phyloP scores from a whole-genome alignment of 23 red algal genomes.

The Gracilaria gracilis region DNA sequence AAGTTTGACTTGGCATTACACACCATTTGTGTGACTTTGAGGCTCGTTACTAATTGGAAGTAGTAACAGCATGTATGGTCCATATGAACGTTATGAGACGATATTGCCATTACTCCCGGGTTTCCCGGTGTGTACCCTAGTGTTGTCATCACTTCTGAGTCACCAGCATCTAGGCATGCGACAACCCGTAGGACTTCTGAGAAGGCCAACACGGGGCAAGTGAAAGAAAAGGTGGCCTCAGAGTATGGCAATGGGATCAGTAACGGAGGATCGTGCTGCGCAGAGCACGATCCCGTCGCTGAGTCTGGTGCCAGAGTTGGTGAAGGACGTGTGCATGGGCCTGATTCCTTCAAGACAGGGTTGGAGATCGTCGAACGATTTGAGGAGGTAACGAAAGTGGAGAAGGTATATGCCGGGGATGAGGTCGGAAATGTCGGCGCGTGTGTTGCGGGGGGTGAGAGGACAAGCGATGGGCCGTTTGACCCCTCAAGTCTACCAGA shows the following conservation, averaged over 20 bases:
- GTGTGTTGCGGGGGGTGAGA: background rate
- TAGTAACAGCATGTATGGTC: background rate
- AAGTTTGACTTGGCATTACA: background rate
- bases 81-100: background rate
- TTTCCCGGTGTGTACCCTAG: background rate
- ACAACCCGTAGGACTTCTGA: background rate
- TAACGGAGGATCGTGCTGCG: background rate
- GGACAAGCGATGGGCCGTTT: background rate
- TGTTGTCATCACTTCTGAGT: background rate
- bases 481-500: background rate
- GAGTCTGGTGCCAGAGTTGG: background rate
- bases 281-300: background rate
- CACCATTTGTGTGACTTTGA: background rate
- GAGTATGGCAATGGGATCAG: too few species aligned
- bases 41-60: background rate
- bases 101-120: background rate
- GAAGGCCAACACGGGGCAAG: background rate
- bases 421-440: background rate
- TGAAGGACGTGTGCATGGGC: background rate
- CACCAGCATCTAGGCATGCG: background rate
- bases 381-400: background rate
- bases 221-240: too few species aligned
- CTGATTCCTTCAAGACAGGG: background rate
- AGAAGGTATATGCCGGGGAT: background rate
- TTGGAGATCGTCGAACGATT: background rate